A percentile compares a stretch with the other conserved stretches of the same genome.
Conservation (phyloP, 108 stramenopile species). For the Nitzschia palea region DNA sequence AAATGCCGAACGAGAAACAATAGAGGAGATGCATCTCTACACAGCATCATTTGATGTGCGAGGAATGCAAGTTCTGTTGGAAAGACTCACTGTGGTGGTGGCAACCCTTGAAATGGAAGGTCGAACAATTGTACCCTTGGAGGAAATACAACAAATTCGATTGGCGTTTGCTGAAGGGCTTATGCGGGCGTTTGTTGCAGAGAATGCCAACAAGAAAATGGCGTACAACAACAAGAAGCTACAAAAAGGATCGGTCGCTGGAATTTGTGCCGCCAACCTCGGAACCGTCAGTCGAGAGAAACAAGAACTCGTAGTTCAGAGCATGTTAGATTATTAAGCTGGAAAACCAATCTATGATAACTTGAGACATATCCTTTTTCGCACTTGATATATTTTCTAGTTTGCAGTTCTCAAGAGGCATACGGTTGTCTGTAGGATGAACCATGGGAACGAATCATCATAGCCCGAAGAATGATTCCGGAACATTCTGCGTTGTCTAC, state of each 20-base stretch:
- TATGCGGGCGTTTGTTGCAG: slow-evolving; percentile 58
- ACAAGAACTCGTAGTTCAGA: slow-evolving; percentile 35
- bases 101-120: slow-evolving; percentile 30
- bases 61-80: slow-evolving; percentile 71
- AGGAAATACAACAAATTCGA: slow-evolving; percentile 35
- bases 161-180: slow-evolving; percentile 60
- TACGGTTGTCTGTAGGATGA: too few species aligned
- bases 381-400: too few species aligned
- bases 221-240: neutral
- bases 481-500: neutral
- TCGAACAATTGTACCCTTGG: neutral
- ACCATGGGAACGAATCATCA: too few species aligned
- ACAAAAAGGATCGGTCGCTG: slow-evolving; percentile 17
- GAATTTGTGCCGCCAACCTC: slow-evolving; percentile 20
- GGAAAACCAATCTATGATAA: too few species aligned
- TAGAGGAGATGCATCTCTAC: slow-evolving; percentile 34
- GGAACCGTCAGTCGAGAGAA: slow-evolving; percentile 26
- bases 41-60: slow-evolving; percentile 54
- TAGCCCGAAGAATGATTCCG: too few species aligned
- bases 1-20: slow-evolving; percentile 21
- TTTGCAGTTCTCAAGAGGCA: too few species aligned
- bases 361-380: too few species aligned
- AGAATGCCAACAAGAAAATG: slow-evolving; percentile 35
- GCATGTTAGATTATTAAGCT: slow-evolving; percentile 20
- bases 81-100: slow-evolving; percentile 37